Evolutionary conservation across 1,284 basidiomycete genomes (phyloP).

Genomic region (Neonothopanus nambi): DNA sequence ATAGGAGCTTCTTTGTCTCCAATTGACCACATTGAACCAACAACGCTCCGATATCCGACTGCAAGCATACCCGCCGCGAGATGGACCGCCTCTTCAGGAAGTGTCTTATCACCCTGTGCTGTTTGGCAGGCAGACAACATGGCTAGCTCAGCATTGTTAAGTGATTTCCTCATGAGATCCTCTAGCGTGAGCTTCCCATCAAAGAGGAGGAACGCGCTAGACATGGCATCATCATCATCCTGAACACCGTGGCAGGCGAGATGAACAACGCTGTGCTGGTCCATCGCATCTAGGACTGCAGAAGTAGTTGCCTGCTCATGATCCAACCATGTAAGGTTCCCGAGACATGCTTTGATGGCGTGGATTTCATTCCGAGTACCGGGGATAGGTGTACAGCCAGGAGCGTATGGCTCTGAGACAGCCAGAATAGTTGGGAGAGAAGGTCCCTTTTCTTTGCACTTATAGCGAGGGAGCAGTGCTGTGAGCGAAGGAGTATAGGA

Average conservation of each 20-base stretch:
- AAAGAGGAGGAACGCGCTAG: slow-evolving; percentile 18
- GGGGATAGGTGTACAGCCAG: neutral
- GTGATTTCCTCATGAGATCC: slow-evolving; percentile 16
- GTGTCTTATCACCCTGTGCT: slow-evolving; percentile 13
- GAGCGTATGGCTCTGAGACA: slow-evolving; percentile 4
- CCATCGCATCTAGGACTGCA: slow-evolving; percentile 11
- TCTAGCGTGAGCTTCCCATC: slow-evolving; percentile 18
- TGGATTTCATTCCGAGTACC: neutral
- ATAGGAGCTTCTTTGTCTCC: slow-evolving; percentile 2
- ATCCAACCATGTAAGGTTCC: neutral
- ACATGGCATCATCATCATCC: slow-evolving; percentile 12
- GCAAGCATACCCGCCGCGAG: slow-evolving; percentile 19
- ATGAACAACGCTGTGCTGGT: slow-evolving; percentile 15
- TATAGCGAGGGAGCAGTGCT: neutral
- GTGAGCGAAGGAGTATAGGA: slow-evolving; percentile 6
- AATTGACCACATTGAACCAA: slow-evolving; percentile 24
- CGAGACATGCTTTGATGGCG: neutral
- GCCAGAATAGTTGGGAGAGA: neutral
- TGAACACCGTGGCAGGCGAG: slow-evolving; percentile 23
- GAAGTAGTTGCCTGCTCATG: slow-evolving; percentile 10
- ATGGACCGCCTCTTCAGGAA: slow-evolving; percentile 23
- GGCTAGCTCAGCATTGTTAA: slow-evolving; percentile 15
- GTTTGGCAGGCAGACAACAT: slow-evolving; percentile 23
- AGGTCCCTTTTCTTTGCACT: neutral
- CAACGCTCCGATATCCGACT: slow-evolving; percentile 19